phyloP scores from a whole-genome alignment of 2,329 filamentous ascomycete genomes.

The Tolypocladium tropicale region DNA sequence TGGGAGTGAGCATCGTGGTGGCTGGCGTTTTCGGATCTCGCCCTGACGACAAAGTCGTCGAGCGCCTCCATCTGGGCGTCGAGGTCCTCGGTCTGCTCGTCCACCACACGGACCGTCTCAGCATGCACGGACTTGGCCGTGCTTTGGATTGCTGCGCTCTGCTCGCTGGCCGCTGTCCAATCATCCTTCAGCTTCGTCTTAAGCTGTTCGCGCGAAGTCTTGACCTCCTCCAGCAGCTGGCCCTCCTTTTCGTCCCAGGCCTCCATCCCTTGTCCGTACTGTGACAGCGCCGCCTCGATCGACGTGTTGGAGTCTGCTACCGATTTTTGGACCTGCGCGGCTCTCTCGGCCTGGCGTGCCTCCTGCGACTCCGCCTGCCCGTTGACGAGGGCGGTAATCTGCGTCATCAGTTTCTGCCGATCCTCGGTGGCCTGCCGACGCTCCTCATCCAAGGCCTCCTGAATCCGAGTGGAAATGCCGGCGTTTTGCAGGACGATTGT shows the following conservation, averaged over 20 bases:
- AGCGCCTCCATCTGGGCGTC: constrained; percentile 81
- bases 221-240: constrained; percentile 58
- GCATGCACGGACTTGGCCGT: constrained; percentile 82
- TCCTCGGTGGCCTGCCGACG: constrained; percentile 62
- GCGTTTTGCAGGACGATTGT: constrained; percentile 59
- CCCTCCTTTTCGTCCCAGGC: constrained; percentile 62
- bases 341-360: constrained; percentile 53
- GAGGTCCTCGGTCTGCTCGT: constrained; percentile 79
- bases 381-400: constrained; percentile 70
- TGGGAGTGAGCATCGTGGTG: constrained; percentile 61
- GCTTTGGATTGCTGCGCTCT: constrained; percentile 73
- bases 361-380: constrained; percentile 66
- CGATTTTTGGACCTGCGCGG: constrained; percentile 52
- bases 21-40: constrained; percentile 66
- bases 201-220: constrained; percentile 63
- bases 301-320: constrained; percentile 51
- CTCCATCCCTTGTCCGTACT: constrained; percentile 64
- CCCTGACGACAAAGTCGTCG: constrained; percentile 80
- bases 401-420: constrained; percentile 59
- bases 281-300: constrained; percentile 54
- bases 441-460: constrained; percentile 66
- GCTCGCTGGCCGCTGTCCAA: constrained; percentile 69
- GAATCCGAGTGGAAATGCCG: constrained; percentile 54
- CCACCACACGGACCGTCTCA: constrained; percentile 81
- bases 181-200: constrained; percentile 79